Conservation (phyloP, 2,329 filamentous ascomycete genomes). For the Calonectria henricotiae region DNA sequence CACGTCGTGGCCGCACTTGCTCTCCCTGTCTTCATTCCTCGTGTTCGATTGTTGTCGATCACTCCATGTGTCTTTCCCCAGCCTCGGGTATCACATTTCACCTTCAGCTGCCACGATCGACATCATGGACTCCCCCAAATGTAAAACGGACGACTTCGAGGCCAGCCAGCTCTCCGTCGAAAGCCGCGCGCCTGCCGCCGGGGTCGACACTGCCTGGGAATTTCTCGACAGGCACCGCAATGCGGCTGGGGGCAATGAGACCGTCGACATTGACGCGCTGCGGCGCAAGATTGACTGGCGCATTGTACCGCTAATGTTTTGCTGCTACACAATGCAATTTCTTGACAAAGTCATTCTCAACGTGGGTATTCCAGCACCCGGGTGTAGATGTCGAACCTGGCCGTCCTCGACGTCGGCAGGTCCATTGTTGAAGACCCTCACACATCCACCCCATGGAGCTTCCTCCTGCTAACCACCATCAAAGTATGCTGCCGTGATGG, state of each 20-base stretch:
- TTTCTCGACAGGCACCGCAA: conserved; percentile 63
- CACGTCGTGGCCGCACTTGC: not conserved
- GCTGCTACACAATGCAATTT: conserved; percentile 76
- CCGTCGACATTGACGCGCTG: conserved; percentile 64
- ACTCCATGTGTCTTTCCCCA: conserved; percentile 18
- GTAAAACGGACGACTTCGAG: conserved; percentile 28
- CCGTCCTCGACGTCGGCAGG: not conserved
- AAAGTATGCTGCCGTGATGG: conserved; percentile 79
- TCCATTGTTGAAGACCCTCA: too few species aligned
- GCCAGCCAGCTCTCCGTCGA: conserved; percentile 34
- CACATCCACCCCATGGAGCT: too few species aligned
- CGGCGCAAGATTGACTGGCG: conserved; percentile 72
- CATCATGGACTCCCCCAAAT: conserved; percentile 30
- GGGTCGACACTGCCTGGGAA: conserved; percentile 65
- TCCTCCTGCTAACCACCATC: not conserved
- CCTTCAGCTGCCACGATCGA: conserved; percentile 5
- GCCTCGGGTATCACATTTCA: conserved; percentile 13
- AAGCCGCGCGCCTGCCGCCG: conserved; percentile 16
- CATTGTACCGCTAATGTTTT: conserved; percentile 75
- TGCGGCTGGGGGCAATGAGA: conserved; percentile 54
- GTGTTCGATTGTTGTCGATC: not conserved
- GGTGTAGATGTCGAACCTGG: conserved; percentile 17
- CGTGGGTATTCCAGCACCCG: conserved; percentile 58
- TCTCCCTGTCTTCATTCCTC: conserved; percentile 14
- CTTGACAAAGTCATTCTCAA: conserved; percentile 77